Base-by-base conservation (phyloP, 371 early-diverging fungal species). In the Apophysomyces trapeziformis region DNA sequence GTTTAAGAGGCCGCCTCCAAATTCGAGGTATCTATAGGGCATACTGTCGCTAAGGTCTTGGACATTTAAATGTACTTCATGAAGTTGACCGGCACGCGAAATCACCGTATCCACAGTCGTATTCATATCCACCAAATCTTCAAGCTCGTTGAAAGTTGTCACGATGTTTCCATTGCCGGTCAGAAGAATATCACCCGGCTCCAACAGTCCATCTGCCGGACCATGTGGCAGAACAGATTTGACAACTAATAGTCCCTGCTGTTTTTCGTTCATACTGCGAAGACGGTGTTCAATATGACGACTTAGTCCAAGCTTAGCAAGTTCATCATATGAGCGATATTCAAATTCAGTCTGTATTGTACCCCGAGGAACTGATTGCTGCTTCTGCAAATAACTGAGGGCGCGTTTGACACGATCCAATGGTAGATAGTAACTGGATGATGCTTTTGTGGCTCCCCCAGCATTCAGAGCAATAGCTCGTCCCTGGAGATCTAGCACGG, bases 1-100 rank as follows among this genome's bases (percentile, higher is more conserved):
- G 74, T 95, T 90, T 39, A 95, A 76, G 21, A 90, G 84, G 13
- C 88, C 90, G 43, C 96, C 98, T 54, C 97, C 97, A 38, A 96
- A 82, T 70, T 96, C 94, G 14, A 97, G 71, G 60, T 83, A 90
- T 7, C 83, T 74, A 68, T 81, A 73, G 1, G 95, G 94, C 36
- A 92, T 91, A 56, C 90, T 83, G 2, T 76, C 60, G 69, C 95
- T 92, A 61, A 97, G 73, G 70, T 96, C 92, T 70, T 95, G 91
- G 1, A 93, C 85, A 1, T 43, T 44, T n/a, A 92, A 80, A 0
- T 58, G 61, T 35, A 92, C 60, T 4, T 73, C 68, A 12, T 82
- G 67, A 7, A 82, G 75, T 18, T 85, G 81, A 26, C 85, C 82
- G 21, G 92, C 93, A 13, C 97, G 88, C 45, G 89, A 85, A 3